These are phyloP conservation scores for Sporothrix euskadiensis DNA, from an alignment of 2,329 filamentous ascomycete species.

Conservation along the genomic window DNA sequence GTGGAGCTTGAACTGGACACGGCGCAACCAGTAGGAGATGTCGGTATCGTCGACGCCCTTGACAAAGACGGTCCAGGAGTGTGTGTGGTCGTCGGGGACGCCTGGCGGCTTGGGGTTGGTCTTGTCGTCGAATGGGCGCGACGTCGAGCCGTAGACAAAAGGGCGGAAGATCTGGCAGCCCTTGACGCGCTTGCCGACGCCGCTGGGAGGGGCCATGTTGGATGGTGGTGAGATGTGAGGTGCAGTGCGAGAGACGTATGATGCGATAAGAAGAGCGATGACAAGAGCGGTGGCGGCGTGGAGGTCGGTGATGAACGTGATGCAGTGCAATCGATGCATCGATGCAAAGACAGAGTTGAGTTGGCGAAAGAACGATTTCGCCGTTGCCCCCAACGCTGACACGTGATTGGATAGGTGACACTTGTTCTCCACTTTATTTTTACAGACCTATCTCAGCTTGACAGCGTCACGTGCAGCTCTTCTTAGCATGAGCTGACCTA, in stretches of 20 bases:
- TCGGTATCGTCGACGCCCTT: conserved; percentile 86
- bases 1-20: conserved; percentile 97
- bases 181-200: conserved; percentile 64
- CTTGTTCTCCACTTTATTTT: neutral
- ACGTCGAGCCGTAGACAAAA: conserved; percentile 77
- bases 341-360: neutral
- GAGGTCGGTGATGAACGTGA: neutral
- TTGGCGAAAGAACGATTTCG: conserved; percentile 8
- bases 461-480: conserved; percentile 25
- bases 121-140: conserved; percentile 73
- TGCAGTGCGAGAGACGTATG: neutral
- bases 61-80: conserved; percentile 95
- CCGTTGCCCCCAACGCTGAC: neutral
- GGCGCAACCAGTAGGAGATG: conserved; percentile 92
- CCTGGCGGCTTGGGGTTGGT: conserved; percentile 75
- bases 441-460: neutral
- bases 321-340: neutral
- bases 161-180: conserved; percentile 64
- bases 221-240: neutral
- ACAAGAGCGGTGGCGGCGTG: neutral
- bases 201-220: conserved; percentile 60
- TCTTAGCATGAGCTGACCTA: neutral
- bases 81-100: conserved; percentile 87
- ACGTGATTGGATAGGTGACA: neutral
- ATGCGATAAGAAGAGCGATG: neutral